phyloP scores from a whole-genome alignment of 805 yeast species.

The Saccharomycopsis synnaedendra region DNA sequence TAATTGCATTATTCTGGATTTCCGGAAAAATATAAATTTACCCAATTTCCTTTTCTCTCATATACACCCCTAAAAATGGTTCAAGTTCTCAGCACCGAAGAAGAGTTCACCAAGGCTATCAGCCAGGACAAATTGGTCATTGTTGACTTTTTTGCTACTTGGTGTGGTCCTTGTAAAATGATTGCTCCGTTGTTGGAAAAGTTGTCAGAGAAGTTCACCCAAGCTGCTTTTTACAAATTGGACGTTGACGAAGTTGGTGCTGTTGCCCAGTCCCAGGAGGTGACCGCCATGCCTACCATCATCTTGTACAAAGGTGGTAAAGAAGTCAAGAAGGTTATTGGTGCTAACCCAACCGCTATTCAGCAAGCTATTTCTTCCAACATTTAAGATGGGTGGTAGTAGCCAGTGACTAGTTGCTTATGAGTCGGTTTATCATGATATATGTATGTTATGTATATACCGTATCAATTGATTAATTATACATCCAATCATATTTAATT shows the following conservation, averaged over 20 bases:
- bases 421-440: neutral
- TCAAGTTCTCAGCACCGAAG: conserved; percentile 32
- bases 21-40: too few relatives aligned
- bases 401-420: neutral
- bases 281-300: conserved; percentile 56
- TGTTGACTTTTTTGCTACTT: conserved; percentile 91
- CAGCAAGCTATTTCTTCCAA: conserved; percentile 51
- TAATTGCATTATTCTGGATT: too few relatives aligned
- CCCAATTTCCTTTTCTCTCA: neutral
- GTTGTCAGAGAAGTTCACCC: conserved; percentile 42
- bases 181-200: conserved; percentile 89
- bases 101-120: conserved; percentile 61
- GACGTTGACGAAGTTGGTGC: conserved; percentile 81
- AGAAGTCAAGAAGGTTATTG: conserved; percentile 68
- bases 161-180: conserved; percentile 99
- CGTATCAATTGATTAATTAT: neutral
- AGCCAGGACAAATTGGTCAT: conserved; percentile 63
- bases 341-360: conserved; percentile 82
- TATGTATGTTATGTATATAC: neutral
- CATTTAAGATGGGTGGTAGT: conserved; percentile 26
- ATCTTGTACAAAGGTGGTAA: conserved; percentile 77
- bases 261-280: conserved; percentile 55
- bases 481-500: too few relatives aligned
- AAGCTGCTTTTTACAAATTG: conserved; percentile 74
- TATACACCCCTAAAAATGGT: conserved; percentile 33